Percentiles rank a stretch among this genome's conserved stretches.
These are phyloP conservation scores for Leccinum variabile DNA, from an alignment of 1,284 basidiomycete species.

Conservation along the genomic window DNA sequence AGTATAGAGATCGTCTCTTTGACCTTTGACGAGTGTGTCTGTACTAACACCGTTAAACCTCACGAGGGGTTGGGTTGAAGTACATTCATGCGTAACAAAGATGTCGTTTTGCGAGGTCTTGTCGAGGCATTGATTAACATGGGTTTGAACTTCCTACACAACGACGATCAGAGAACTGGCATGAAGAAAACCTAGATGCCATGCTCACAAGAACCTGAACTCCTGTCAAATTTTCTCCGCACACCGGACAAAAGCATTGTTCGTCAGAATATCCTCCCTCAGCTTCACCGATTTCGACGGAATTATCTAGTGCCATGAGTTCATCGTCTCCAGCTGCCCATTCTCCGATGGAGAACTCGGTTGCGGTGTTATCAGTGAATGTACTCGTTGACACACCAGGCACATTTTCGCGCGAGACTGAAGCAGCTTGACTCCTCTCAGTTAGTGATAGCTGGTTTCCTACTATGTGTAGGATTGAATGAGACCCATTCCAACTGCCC, in stretches of 20 bases:
- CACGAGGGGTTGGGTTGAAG: background rate
- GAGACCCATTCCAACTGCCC: background rate
- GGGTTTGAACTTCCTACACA: slow-evolving; percentile 44
- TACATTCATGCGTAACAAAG: background rate
- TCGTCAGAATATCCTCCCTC: slow-evolving; percentile 1
- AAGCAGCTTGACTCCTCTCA: background rate
- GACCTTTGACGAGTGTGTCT: slow-evolving; percentile 23
- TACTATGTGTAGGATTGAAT: slow-evolving; percentile 18
- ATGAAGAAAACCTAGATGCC: background rate
- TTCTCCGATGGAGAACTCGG: slow-evolving; percentile 37
- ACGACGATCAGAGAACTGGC: background rate
- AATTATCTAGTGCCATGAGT: slow-evolving; percentile 33
- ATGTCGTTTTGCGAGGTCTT: slow-evolving; percentile 5
- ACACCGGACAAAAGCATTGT: slow-evolving; percentile 41
- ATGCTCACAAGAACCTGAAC: slow-evolving; percentile 35
- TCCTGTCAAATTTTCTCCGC: slow-evolving; percentile 33
- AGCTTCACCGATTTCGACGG: slow-evolving; percentile 20
- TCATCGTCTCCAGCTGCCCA: slow-evolving; percentile 71
- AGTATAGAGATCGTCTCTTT: slow-evolving; percentile 57
- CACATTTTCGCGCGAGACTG: background rate
- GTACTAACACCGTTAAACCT: slow-evolving; percentile 6
- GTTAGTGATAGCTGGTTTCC: slow-evolving; percentile 1
- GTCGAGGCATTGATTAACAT: slow-evolving; percentile 56
- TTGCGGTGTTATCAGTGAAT: background rate
- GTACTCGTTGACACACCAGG: background rate